A percentile compares a stretch with the other conserved stretches of the same genome.
Evolutionary conservation across 1,284 basidiomycete species (phyloP).

Genomic region (Papiliotrema terrestris): DNA sequence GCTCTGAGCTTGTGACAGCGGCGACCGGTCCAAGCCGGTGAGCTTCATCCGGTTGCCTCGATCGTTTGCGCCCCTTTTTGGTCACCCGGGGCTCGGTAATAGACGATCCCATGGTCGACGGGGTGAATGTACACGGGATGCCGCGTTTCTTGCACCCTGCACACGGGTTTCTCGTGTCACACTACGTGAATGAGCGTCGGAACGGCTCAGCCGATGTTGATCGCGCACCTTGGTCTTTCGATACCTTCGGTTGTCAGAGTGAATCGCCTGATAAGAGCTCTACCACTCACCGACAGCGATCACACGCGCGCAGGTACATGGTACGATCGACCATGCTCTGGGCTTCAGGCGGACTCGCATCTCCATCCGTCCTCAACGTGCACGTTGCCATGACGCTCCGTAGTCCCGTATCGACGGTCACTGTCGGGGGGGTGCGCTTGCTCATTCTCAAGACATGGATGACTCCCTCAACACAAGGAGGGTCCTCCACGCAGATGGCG

Average conservation of each 20-base stretch:
- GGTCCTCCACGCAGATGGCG: too few relatives aligned
- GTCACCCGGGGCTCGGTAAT: not conserved
- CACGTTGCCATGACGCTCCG: too few relatives aligned
- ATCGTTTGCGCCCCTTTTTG: not conserved
- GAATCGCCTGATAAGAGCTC: not conserved
- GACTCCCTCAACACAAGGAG: too few relatives aligned
- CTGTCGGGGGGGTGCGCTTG: too few relatives aligned
- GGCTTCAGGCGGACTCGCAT: too few relatives aligned
- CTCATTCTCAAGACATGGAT: too few relatives aligned
- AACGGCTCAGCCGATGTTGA: not conserved
- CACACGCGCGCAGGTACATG: not conserved
- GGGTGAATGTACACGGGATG: not conserved
- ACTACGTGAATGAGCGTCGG: not conserved
- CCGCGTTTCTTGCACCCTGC: not conserved
- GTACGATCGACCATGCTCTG: too few relatives aligned
- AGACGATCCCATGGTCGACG: not conserved
- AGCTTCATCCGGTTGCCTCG: not conserved
- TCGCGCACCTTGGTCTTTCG: not conserved
- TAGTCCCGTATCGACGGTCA: too few relatives aligned
- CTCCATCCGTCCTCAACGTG: too few relatives aligned
- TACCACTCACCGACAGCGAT: not conserved
- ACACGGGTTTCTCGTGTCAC: not conserved
- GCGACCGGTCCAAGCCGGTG: too few relatives aligned
- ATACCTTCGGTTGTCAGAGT: not conserved
- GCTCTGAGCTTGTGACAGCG: too few relatives aligned